Percentiles rank a stretch among this genome's conserved stretches.
These are phyloP conservation scores for barley (Hordeum vulgare) DNA, from an alignment of 176 grass and related monocot species.

Conservation along the genomic window DNA sequence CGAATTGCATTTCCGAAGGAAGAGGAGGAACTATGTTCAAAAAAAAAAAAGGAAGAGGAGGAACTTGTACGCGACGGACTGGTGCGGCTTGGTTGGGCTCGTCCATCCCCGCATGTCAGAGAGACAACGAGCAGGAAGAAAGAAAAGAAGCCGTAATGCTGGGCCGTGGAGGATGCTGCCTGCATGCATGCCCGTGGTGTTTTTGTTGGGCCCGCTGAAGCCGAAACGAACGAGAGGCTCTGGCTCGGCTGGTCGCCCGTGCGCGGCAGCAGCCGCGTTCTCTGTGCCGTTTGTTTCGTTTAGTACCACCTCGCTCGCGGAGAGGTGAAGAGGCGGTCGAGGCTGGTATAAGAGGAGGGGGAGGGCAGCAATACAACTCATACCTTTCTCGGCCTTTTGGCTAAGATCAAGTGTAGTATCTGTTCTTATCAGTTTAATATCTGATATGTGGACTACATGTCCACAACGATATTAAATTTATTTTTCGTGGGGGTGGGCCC, in stretches of 20 bases:
- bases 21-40: too few species aligned
- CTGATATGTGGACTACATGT: conserved; percentile 48
- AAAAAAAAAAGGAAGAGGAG: too few species aligned
- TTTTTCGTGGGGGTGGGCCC: conserved; percentile 12
- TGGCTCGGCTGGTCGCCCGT: not conserved
- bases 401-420: conserved; percentile 84
- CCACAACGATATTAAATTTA: conserved; percentile 69
- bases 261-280: not conserved
- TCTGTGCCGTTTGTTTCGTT: not conserved
- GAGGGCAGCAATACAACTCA: not conserved
- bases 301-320: not conserved
- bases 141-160: not conserved
- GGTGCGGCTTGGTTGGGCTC: not conserved
- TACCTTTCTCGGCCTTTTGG: conserved; percentile 89
- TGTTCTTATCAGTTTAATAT: conserved; percentile 96
- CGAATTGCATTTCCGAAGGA: too few species aligned
- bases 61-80: not conserved
- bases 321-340: not conserved
- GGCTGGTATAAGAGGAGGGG: not conserved
- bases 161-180: not conserved
- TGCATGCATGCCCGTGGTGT: not conserved
- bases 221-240: not conserved
- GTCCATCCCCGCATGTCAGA: not conserved
- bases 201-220: not conserved
- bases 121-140: not conserved